Percentiles rank a stretch among this genome's conserved stretches.
Conservation (phyloP, 2,329 filamentous ascomycete species). For the Cytospora paraplurivora region DNA sequence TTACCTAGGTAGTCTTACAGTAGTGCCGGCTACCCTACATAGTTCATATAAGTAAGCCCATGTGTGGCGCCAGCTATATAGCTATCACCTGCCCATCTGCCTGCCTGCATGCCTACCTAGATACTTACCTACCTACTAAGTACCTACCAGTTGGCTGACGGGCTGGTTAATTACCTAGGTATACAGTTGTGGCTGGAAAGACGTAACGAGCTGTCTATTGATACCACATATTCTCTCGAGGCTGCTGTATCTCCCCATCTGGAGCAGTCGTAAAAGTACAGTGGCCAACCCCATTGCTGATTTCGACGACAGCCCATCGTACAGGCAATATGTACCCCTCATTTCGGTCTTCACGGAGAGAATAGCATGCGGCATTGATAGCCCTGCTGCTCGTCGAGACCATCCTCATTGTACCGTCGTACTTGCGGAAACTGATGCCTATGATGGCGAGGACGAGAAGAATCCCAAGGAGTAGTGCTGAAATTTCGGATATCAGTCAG, state of each 20-base stretch:
- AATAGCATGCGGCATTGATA: conserved; percentile 38
- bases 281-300: conserved; percentile 1
- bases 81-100: too few species aligned
- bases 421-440: conserved; percentile 32
- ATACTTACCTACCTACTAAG: too few species aligned
- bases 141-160: too few species aligned
- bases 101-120: too few species aligned
- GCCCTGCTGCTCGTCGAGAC: conserved; percentile 38
- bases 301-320: conserved; percentile 29
- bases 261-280: conserved; percentile 15
- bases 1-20: too few species aligned
- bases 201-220: too few species aligned
- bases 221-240: neutral
- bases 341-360: conserved; percentile 30
- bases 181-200: too few species aligned
- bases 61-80: too few species aligned
- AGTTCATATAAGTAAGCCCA: too few species aligned
- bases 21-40: too few species aligned
- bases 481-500: neutral
- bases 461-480: conserved; percentile 36
- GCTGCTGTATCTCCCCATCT: neutral
- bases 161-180: too few species aligned
- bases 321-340: conserved; percentile 34
- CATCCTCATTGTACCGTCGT: conserved; percentile 39
- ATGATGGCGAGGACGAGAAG: conserved; percentile 22